Conservation (phyloP, 2,329 filamentous ascomycete species). For the Rhexocercosporidium sp. region DNA sequence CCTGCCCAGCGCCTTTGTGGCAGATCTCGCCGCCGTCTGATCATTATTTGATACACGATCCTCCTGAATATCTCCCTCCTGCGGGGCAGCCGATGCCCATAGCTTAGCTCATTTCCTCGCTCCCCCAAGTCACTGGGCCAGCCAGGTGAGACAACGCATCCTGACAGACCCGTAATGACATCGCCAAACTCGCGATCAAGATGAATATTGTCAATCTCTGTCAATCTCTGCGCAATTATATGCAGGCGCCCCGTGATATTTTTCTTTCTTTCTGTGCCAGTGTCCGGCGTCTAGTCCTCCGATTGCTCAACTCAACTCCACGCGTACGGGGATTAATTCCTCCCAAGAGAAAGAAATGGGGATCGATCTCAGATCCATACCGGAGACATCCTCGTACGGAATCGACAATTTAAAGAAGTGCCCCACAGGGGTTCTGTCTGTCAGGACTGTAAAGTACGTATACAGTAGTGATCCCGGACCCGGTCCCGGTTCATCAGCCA, state of each 20-base stretch:
- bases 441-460: too few species aligned
- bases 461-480: background rate
- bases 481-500: background rate
- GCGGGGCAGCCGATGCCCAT: constrained; percentile 26
- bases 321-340: constrained; percentile 1
- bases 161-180: constrained; percentile 11
- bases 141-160: constrained; percentile 11
- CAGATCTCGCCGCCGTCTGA: constrained; percentile 17
- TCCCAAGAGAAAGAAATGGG: background rate
- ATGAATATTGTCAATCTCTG: constrained; percentile 16
- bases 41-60: constrained; percentile 22
- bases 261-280: background rate
- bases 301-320: background rate
- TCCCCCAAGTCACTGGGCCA: background rate
- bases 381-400: constrained; percentile 8
- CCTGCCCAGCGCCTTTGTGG: background rate
- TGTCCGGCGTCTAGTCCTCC: background rate
- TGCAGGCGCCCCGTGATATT: background rate
- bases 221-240: background rate
- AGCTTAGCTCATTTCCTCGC: constrained; percentile 20
- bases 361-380: constrained; percentile 2
- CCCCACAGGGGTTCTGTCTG: constrained; percentile 13
- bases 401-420: constrained; percentile 10
- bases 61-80: constrained; percentile 12
- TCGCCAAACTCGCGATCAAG: constrained; percentile 8